Evolutionary conservation across 2,329 filamentous ascomycete genomes (phyloP).

Genomic region (Botrytis hyacinthi): DNA sequence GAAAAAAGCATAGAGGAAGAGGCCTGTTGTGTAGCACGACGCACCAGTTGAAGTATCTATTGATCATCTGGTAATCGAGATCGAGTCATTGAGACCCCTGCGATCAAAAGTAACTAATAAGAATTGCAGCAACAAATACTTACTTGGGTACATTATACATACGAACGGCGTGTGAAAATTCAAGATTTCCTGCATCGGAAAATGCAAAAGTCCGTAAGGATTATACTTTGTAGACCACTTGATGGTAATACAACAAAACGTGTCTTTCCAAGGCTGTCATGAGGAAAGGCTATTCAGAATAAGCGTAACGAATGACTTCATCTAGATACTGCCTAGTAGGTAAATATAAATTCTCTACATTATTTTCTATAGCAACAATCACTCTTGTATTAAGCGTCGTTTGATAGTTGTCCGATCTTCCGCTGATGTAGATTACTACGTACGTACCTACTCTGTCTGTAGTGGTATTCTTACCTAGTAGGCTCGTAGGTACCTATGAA

Average conservation of each 20-base stretch:
- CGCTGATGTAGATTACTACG: not conserved
- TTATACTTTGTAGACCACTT: not conserved
- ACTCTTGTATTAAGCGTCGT: not conserved
- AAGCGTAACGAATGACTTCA: not conserved
- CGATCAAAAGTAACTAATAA: not conserved
- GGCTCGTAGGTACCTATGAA: not conserved
- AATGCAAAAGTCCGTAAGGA: not conserved
- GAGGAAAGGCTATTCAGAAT: not conserved
- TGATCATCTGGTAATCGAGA: not conserved
- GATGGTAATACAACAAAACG: not conserved
- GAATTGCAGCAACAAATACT: not conserved
- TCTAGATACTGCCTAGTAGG: not conserved
- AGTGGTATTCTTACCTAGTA: too few relatives aligned
- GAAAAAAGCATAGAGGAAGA: not conserved
- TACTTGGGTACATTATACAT: not conserved
- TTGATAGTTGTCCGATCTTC: not conserved
- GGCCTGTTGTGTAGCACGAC: not conserved
- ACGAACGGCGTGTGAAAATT: not conserved
- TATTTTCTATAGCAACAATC: not conserved
- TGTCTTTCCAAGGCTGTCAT: not conserved
- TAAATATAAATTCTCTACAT: not conserved
- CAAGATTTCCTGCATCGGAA: not conserved
- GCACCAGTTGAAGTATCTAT: not conserved
- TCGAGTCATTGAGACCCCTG: not conserved
- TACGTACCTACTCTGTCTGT: not conserved